Evolutionary conservation across 2,329 filamentous ascomycete genomes (phyloP).

Genomic region (Diaporthe velutina): DNA sequence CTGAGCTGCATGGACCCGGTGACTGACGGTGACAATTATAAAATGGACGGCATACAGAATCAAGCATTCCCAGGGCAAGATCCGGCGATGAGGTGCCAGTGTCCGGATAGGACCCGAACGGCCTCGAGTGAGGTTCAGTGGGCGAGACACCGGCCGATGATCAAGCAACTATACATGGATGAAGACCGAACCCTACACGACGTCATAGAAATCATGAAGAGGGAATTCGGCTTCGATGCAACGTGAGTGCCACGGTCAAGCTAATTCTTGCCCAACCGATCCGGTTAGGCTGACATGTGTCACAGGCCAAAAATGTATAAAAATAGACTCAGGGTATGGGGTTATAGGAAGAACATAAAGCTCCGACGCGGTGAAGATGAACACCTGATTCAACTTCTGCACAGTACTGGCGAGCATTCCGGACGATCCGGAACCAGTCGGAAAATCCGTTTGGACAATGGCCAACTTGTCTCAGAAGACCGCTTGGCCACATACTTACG

Average conservation of each 20-base stretch:
- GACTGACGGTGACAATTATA: background rate
- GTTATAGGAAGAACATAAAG: slow-evolving; percentile 31
- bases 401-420: background rate
- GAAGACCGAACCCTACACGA: slow-evolving; percentile 32
- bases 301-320: slow-evolving; percentile 36
- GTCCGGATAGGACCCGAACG: background rate
- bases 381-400: background rate
- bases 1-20: background rate
- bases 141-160: slow-evolving; percentile 14
- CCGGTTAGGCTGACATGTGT: background rate
- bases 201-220: slow-evolving; percentile 29
- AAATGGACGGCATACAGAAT: background rate
- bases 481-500: slow-evolving; percentile 22
- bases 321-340: slow-evolving; percentile 11
- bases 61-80: background rate
- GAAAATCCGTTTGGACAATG: slow-evolving; percentile 3
- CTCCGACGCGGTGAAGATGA: slow-evolving; percentile 7
- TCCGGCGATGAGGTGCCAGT: background rate
- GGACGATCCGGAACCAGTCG: background rate
- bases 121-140: background rate
- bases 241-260: background rate
- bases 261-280: too few species aligned
- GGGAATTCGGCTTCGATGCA: slow-evolving; percentile 21
- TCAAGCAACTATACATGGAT: slow-evolving; percentile 30
- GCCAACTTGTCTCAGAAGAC: slow-evolving; percentile 28